Evolutionary conservation across 352 stramenopile genomes (phyloP).

Genomic region (Phytophthora pisi): DNA sequence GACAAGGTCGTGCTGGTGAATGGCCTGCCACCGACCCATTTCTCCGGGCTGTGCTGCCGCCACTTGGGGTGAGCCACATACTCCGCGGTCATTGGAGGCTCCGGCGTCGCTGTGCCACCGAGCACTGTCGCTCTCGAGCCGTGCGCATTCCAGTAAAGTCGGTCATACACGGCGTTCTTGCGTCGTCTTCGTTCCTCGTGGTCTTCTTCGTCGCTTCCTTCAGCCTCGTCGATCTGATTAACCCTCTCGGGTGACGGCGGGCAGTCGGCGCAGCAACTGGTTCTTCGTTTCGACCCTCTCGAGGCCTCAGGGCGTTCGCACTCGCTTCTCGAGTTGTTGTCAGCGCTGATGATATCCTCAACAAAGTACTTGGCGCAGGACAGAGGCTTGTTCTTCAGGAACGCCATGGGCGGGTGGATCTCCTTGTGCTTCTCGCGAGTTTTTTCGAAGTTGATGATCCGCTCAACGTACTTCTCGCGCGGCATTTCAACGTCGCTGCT

Average conservation of each 20-base stretch:
- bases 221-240: constrained; percentile 25
- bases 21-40: constrained; percentile 52
- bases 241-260: constrained; percentile 30
- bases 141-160: constrained; percentile 36
- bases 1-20: constrained; percentile 61
- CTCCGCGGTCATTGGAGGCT: constrained; percentile 52
- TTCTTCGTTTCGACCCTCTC: constrained; percentile 13
- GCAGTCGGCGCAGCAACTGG: constrained; percentile 34
- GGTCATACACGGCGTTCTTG: constrained; percentile 32
- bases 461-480: constrained; percentile 52
- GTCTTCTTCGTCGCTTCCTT: constrained; percentile 25
- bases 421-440: constrained; percentile 69
- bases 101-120: constrained; percentile 23
- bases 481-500: constrained; percentile 17
- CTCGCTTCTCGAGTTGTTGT: constrained; percentile 22
- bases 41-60: constrained; percentile 53
- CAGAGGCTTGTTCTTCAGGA: constrained; percentile 61
- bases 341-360: constrained; percentile 44
- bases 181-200: constrained; percentile 10
- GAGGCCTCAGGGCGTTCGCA: constrained; percentile 13
- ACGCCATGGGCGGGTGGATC: constrained; percentile 66
- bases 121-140: constrained; percentile 27
- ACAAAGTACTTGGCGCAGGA: constrained; percentile 68
- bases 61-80: constrained; percentile 64
- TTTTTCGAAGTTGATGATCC: constrained; percentile 63